A percentile compares a stretch with the other conserved stretches of the same genome.
These are phyloP conservation scores for Diplodia sapinea DNA, from an alignment of 2,329 filamentous ascomycete genomes.

Conservation along the genomic window DNA sequence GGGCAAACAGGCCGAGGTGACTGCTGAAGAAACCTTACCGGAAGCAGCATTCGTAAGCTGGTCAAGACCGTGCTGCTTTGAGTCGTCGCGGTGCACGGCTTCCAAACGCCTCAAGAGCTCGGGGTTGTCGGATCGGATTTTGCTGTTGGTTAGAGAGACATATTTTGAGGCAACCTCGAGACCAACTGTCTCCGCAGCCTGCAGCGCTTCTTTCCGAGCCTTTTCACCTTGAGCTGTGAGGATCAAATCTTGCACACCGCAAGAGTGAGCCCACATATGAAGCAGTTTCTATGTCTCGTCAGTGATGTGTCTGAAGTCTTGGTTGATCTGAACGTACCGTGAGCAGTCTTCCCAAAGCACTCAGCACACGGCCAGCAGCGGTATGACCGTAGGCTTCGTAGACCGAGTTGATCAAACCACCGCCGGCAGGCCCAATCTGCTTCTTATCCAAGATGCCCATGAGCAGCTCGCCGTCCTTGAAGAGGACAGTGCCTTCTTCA, in stretches of 20 bases:
- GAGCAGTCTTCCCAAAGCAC: conserved; percentile 84
- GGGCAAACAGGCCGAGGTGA: conserved; percentile 82
- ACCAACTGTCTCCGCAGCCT: conserved; percentile 71
- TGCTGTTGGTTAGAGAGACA: conserved; percentile 75
- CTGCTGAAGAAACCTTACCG: conserved; percentile 72
- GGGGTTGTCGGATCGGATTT: conserved; percentile 67
- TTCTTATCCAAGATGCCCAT: conserved; percentile 94
- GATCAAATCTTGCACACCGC: conserved; percentile 93
- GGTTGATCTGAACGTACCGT: conserved; percentile 55
- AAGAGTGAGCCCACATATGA: conserved; percentile 94
- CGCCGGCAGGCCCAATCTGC: conserved; percentile 85
- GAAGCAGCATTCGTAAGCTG: conserved; percentile 77
- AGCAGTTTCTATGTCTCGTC: conserved; percentile 65
- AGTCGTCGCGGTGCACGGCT: conserved; percentile 87
- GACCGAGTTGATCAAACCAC: conserved; percentile 87
- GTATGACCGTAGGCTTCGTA: conserved; percentile 93
- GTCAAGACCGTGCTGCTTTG: conserved; percentile 90
- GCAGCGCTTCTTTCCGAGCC: conserved; percentile 70
- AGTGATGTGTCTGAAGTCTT: background rate
- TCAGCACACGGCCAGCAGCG: conserved; percentile 83
- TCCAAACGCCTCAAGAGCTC: conserved; percentile 81
- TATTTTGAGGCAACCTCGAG: conserved; percentile 83
- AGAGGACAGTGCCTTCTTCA: conserved; percentile 81
- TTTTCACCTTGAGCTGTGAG: conserved; percentile 81
- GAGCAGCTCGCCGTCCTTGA: conserved; percentile 86